Percentiles rank a stretch among this genome's conserved stretches.
Conservation (phyloP, 257 asterid species). For the Solanum lycopersicoides region DNA sequence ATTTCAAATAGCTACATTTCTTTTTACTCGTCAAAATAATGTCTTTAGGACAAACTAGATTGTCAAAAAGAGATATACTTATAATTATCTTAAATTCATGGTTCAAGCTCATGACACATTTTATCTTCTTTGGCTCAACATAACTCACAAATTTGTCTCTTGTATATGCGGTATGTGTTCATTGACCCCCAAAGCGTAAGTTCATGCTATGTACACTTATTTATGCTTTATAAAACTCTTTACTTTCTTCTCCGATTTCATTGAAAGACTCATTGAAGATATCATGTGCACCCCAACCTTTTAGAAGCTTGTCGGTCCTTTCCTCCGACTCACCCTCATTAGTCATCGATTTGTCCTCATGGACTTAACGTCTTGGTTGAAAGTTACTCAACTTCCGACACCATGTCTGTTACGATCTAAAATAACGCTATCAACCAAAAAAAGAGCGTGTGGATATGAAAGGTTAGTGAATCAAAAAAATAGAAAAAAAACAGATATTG, state of each 20-base stretch:
- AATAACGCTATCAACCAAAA: not conserved
- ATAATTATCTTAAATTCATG: not conserved
- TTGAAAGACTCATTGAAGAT: not conserved
- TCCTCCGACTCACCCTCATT: not conserved
- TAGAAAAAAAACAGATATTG: not conserved
- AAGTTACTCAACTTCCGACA: not conserved
- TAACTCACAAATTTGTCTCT: not conserved
- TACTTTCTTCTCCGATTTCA: not conserved
- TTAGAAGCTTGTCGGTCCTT: not conserved
- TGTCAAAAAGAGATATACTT: not conserved
- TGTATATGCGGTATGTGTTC: not conserved
- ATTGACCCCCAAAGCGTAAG: not conserved
- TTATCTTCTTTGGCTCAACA: not conserved
- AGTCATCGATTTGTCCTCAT: not conserved
- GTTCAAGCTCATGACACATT: not conserved
- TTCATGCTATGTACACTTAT: not conserved
- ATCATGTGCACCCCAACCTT: not conserved
- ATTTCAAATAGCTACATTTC: not conserved
- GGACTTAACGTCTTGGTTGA: not conserved
- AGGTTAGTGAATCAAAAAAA: not conserved
- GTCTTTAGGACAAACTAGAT: not conserved
- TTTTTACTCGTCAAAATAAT: not conserved
- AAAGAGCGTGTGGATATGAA: not conserved
- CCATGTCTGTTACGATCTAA: not conserved
- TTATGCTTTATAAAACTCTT: not conserved